Evolutionary conservation across 31 red algal species (phyloP).

Genomic region (Asparagopsis taxiformis): DNA sequence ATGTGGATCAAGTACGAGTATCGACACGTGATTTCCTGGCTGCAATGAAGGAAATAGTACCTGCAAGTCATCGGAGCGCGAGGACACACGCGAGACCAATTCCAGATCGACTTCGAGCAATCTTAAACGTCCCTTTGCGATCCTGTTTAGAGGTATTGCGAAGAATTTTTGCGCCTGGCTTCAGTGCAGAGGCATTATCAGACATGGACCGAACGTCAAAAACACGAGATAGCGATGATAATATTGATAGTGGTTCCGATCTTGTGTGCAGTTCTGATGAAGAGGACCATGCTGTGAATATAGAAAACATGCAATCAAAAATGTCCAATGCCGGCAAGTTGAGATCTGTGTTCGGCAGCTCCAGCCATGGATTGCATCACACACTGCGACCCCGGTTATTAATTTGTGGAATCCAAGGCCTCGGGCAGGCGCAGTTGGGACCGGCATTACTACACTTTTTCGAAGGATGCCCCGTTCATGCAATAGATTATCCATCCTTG

Average conservation of each 20-base stretch:
- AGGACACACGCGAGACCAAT: constrained; percentile 73
- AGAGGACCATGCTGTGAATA: constrained; percentile 14
- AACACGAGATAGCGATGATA: constrained; percentile 1
- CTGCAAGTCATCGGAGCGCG: constrained; percentile 76
- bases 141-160: constrained; percentile 26
- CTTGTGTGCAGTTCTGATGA: constrained; percentile 32
- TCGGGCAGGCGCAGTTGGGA: constrained; percentile 71
- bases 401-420: constrained; percentile 56
- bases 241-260: constrained; percentile 1
- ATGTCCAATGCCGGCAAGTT: constrained; percentile 49
- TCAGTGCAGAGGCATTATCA: not conserved
- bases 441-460: constrained; percentile 59
- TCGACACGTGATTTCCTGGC: constrained; percentile 63
- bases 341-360: constrained; percentile 7
- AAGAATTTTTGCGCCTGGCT: constrained; percentile 47
- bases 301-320: constrained; percentile 16
- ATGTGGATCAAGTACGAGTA: constrained; percentile 54
- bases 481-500: constrained; percentile 71
- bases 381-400: constrained; percentile 61
- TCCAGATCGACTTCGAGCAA: constrained; percentile 34
- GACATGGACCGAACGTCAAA: not conserved
- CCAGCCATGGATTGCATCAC: not conserved
- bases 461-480: constrained; percentile 78
- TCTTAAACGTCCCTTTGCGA: constrained; percentile 50
- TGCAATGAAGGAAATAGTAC: constrained; percentile 73